Conservation (phyloP, 805 yeast genomes). For the Grigorovia jiainica region DNA sequence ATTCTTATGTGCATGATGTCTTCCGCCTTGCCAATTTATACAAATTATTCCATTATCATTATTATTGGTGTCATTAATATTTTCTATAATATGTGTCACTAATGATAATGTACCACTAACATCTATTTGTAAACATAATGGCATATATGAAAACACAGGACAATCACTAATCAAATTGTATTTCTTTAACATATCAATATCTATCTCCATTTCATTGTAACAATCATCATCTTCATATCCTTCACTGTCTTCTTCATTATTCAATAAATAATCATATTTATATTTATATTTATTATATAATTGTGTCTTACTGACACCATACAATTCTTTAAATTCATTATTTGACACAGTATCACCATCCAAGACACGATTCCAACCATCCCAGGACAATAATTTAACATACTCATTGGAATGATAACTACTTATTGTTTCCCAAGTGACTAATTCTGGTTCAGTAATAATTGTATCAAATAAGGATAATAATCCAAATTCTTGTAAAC, state of each 20-base stretch:
- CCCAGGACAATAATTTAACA: not conserved
- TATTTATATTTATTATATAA: not conserved
- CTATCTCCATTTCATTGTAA: not conserved
- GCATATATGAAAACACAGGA: conserved; percentile 46
- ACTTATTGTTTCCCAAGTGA: not conserved
- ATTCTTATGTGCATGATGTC: conserved; percentile 54
- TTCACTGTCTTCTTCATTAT: not conserved
- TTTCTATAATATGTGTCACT: conserved; percentile 32
- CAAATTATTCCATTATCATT: conserved; percentile 30
- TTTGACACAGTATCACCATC: not conserved
- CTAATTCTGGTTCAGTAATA: not conserved
- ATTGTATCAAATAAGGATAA: not conserved
- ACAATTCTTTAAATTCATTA: not conserved
- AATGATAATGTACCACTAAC: conserved; percentile 53
- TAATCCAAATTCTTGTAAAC: not conserved
- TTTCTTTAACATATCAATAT: conserved; percentile 11
- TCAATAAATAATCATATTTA: no score
- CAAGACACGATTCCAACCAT: not conserved
- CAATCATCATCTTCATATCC: not conserved
- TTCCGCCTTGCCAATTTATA: conserved; percentile 72
- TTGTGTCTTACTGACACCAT: conserved; percentile 1
- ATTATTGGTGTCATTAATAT: not conserved
- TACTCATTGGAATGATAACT: not conserved
- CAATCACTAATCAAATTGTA: conserved; percentile 57
- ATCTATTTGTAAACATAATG: conserved; percentile 37